Base-by-base conservation (phyloP, 352 stramenopile genomes). In the Phytophthora agathidicida region DNA sequence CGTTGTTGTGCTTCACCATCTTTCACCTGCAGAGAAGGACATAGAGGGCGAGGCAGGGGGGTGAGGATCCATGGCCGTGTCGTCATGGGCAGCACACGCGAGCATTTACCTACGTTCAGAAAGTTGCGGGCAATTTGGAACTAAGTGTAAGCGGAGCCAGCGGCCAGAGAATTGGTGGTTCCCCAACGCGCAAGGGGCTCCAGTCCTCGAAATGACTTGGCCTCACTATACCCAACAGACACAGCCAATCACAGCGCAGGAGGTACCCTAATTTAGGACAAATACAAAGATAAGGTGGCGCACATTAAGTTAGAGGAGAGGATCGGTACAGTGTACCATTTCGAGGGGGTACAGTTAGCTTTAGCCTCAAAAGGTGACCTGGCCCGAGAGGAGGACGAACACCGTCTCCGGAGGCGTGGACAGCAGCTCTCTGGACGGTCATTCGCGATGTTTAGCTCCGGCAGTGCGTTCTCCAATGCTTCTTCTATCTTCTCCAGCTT, bases 1-100 rank as follows among this genome's bases (percentile, higher is more conserved):
- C 91, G 85, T 99, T 99, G 86, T 99, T 99, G 87, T 99, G 97
- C 91, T 99, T 99, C 66, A 99, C 96, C 97, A 94, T 94, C 69
- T 91, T 94, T 86, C 65, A 76, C 77, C 74, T 88, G 80, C 69
- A 83, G 45, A 53, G n/a, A 27, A 32, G 1, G 13, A 63, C 13
- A 61, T 11, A 53, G 9, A 50, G 9, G 16, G 33, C 32, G 13
- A 44, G 17, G 23, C 17, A 66, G 16, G 13, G 14, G 55, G 11
- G 35, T 48, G 16, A 50, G 47, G 44, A 9, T 32, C 3, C 9
- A 19, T 17, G 13, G 23, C 24, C 9, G 13, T n/a, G n/a, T n/a
- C n/a, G n/a, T n/a, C n/a, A n/a, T n/a, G n/a, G n/a, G n/a, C 3
- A 38, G 27, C 26, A 37, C 19, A 38, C 30, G 19, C 19, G 39